Conservation (phyloP, 2,329 filamentous ascomycete species). For the Dryadomyces sulphureus region DNA sequence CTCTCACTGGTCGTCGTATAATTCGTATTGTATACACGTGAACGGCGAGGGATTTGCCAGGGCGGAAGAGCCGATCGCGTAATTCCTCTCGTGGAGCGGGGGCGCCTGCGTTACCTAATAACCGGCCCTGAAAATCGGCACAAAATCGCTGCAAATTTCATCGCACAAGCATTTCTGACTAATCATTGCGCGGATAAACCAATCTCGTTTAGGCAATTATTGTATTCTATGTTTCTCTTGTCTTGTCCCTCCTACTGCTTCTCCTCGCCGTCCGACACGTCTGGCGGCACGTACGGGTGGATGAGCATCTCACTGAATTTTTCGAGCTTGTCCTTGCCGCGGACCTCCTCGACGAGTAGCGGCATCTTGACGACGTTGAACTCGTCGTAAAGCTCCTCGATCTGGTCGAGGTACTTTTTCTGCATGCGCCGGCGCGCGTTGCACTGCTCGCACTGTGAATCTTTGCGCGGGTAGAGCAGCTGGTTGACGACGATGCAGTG, state of each 20-base stretch:
- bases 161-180: too few species aligned
- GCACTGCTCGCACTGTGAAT: conserved; percentile 85
- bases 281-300: conserved; percentile 56
- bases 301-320: conserved; percentile 80
- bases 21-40: not conserved
- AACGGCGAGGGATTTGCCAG: too few species aligned
- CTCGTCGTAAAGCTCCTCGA: conserved; percentile 95
- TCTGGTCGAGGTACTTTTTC: conserved; percentile 97
- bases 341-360: conserved; percentile 82
- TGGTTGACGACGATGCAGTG: conserved; percentile 98
- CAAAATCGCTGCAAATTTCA: too few species aligned
- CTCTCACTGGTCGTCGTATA: not conserved
- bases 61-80: too few species aligned
- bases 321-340: conserved; percentile 87
- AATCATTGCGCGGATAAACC: too few species aligned
- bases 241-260: not conserved
- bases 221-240: not conserved
- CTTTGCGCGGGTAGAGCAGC: conserved; percentile 77
- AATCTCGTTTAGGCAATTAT: not conserved
- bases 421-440: conserved; percentile 94
- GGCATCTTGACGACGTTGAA: conserved; percentile 99
- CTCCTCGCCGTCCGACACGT: conserved; percentile 4
- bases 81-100: too few species aligned
- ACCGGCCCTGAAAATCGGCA: too few species aligned
- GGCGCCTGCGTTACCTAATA: too few species aligned